Conservation (phyloP, 2,329 filamentous ascomycete species). For the Xylariaceae sp. region DNA sequence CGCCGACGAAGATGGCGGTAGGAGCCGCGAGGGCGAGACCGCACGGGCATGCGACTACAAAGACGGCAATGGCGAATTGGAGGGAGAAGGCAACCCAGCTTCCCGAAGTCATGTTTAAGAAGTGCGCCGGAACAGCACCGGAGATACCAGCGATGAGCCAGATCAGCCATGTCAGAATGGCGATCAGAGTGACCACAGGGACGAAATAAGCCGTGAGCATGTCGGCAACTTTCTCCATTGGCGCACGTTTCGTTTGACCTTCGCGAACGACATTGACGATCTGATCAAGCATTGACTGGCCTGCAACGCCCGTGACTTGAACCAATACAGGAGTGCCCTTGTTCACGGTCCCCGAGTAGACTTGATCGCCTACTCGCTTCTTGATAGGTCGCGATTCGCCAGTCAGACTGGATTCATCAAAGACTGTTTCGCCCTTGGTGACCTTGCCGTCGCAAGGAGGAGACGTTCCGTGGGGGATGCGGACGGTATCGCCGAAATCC, state of each 20-base stretch:
- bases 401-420: constrained; percentile 89
- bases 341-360: constrained; percentile 73
- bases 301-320: constrained; percentile 59
- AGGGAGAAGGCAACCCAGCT: constrained; percentile 71
- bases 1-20: constrained; percentile 79
- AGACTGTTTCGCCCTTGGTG: constrained; percentile 58
- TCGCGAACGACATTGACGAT: constrained; percentile 75
- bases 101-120: constrained; percentile 50
- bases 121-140: constrained; percentile 52
- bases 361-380: constrained; percentile 58
- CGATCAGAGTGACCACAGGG: constrained; percentile 64
- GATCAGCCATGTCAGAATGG: constrained; percentile 65
- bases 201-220: constrained; percentile 73
- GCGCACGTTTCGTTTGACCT: constrained; percentile 70
- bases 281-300: constrained; percentile 73
- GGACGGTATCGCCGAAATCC: constrained; percentile 69
- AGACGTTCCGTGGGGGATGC: constrained; percentile 73
- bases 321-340: constrained; percentile 60
- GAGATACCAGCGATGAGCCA: constrained; percentile 65
- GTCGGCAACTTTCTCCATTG: constrained; percentile 72
- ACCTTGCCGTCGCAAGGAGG: constrained; percentile 79
- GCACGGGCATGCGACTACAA: constrained; percentile 83
- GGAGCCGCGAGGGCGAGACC: constrained; percentile 81
- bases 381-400: constrained; percentile 67
- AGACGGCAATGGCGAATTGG: constrained; percentile 80